Evolutionary conservation across 2,329 filamentous ascomycete species (phyloP), one percentile per base, ranked within the genome.

Genomic region (Xenosphaeropsis pyriputrescens): DNA sequence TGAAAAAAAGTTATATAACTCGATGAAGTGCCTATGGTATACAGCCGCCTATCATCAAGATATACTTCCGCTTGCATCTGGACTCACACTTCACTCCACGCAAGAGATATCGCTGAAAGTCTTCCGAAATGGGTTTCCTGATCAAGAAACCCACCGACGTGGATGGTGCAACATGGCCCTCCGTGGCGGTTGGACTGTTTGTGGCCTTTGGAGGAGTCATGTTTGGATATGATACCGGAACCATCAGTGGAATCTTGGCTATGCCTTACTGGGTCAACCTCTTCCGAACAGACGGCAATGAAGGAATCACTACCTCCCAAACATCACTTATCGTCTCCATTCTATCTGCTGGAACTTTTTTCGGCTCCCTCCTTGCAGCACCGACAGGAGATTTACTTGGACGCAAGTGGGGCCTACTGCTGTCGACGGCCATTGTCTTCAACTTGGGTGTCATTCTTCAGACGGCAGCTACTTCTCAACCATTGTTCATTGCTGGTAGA

Each of bases 261-360:
- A 85, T 85, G 80, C 5, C 4, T 9, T 71, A 71, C 35, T 85
- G 83, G 61, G 70, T 70, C 43, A 49, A 66, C 8, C 65, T 76
- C 48, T 85, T 85, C 56, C 66, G 66, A 35, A 70, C 70, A 36
- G 66, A 64, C 34, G 58, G 63, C 34, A 37, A 40, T 37, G 49
- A 61, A 35, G 50, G 55, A 6, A 64, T 78, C 32, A 67, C 63
- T 30, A 66, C 79, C n/a, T 59, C 63, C 17, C 66, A 89, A 55
- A 73, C 76, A 34, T 79, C 83, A 17, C 64, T 81, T 44, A 80
- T 88, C 41, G 83, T 91, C 36, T 80, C 83, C 12, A 89, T 93
- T 45, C 68, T 93, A 32, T 89, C 83, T 43, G 80, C 78, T 32
- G 85, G 85, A 35, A 91, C 84, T 19, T 77, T 84, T 46, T 61